A percentile compares a stretch with the other conserved stretches of the same genome.
phyloP scores from a whole-genome alignment of 768 basidiomycete species.

The Podaxis rugospora region DNA sequence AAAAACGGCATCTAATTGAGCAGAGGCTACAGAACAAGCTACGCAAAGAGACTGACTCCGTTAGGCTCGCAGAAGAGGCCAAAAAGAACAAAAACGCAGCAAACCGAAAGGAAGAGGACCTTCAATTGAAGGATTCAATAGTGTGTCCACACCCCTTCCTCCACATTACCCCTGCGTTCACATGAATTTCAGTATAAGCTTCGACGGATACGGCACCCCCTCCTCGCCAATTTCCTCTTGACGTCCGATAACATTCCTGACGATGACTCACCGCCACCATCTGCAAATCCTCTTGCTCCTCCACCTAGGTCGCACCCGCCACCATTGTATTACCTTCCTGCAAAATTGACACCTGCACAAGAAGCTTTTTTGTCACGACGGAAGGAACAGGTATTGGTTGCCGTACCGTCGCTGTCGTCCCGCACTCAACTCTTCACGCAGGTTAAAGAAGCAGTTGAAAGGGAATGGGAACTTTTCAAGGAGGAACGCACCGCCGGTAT shows the following conservation, averaged over 20 bases:
- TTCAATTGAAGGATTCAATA: constrained; percentile 77
- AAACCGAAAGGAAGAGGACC: constrained; percentile 77
- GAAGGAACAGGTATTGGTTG: constrained; percentile 53
- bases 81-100: constrained; percentile 78
- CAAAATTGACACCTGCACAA: constrained; percentile 62
- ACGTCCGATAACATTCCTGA: constrained; percentile 66
- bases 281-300: constrained; percentile 36
- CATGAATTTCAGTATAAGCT: constrained; percentile 55
- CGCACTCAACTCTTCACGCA: constrained; percentile 20
- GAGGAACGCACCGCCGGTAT: constrained; percentile 56
- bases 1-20: constrained; percentile 79
- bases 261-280: constrained; percentile 30
- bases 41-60: constrained; percentile 80
- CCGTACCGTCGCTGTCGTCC: background rate
- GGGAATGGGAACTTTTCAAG: constrained; percentile 64
- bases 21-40: constrained; percentile 83
- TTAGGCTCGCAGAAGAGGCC: constrained; percentile 80
- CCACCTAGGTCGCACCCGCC: constrained; percentile 67
- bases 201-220: constrained; percentile 64
- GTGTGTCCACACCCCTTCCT: constrained; percentile 36
- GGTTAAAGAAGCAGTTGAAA: constrained; percentile 60
- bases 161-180: constrained; percentile 1
- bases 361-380: constrained; percentile 60
- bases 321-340: constrained; percentile 74
- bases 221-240: constrained; percentile 69